Evolutionary conservation across 176 grass and related monocot genomes (phyloP).

Genomic region (Oryza glumipatula): DNA sequence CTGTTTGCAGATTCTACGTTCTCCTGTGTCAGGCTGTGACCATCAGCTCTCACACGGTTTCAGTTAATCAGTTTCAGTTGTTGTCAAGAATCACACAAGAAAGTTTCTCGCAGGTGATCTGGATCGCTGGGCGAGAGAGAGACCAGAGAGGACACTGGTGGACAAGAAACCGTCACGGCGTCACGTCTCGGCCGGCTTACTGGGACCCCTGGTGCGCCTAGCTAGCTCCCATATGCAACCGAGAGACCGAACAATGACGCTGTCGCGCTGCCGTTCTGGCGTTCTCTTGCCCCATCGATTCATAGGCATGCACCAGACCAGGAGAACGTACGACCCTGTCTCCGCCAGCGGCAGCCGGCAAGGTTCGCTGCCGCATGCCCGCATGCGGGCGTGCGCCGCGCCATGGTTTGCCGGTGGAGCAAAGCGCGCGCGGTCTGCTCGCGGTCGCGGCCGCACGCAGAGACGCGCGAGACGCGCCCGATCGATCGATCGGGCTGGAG

Average conservation of each 20-base stretch:
- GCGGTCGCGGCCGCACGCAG: background rate
- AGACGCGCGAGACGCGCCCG: background rate
- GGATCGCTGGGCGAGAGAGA: constrained; percentile 18
- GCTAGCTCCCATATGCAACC: background rate
- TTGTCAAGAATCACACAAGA: background rate
- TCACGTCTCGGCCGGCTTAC: background rate
- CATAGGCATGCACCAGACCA: background rate
- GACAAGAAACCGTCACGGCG: constrained; percentile 2
- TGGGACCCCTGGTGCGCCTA: background rate
- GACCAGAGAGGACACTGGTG: background rate
- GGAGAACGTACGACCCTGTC: background rate
- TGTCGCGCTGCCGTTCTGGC: constrained; percentile 34
- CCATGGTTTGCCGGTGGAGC: constrained; percentile 16
- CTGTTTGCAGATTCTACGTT: constrained; percentile 20
- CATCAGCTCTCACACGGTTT: background rate
- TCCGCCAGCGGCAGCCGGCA: background rate
- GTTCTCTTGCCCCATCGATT: background rate
- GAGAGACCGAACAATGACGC: background rate
- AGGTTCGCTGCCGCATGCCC: too few species aligned
- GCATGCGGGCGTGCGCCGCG: background rate
- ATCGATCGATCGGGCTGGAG: too few species aligned
- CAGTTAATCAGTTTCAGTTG: background rate
- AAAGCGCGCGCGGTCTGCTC: too few species aligned
- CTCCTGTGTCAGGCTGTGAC: too few species aligned
- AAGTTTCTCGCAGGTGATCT: background rate